These are phyloP conservation scores for Aspergillus calidoustus DNA, from an alignment of 2,329 filamentous ascomycete species.

Conservation along the genomic window DNA sequence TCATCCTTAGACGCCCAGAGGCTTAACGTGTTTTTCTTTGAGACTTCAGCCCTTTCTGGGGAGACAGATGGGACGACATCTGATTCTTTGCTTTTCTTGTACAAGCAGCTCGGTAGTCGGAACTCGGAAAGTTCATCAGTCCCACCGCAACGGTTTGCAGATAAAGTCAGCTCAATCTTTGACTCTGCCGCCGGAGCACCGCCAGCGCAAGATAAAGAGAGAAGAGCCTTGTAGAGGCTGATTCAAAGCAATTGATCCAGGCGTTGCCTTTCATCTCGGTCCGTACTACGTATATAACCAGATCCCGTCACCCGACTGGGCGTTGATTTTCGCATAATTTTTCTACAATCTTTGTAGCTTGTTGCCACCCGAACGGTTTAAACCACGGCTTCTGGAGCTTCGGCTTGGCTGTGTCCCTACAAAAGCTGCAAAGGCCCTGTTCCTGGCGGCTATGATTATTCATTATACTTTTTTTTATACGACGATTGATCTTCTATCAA, in stretches of 20 bases:
- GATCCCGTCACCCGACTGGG: constrained; percentile 1
- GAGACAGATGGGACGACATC: neutral
- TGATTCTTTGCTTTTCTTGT: constrained; percentile 3
- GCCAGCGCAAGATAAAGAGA: neutral
- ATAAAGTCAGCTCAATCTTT: neutral
- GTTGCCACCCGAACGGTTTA: constrained; percentile 3
- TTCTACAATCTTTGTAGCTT: neutral
- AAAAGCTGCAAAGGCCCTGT: constrained; percentile 18
- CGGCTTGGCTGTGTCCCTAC: constrained; percentile 13
- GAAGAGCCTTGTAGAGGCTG: constrained; percentile 8
- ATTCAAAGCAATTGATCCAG: constrained; percentile 7
- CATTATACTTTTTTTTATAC: neutral
- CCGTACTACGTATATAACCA: neutral
- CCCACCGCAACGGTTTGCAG: neutral
- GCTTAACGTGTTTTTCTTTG: constrained; percentile 2
- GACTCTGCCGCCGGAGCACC: neutral
- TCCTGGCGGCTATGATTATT: constrained; percentile 10
- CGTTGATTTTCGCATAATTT: neutral
- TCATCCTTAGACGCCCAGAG: constrained; percentile 4
- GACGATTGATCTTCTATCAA: constrained; percentile 6
- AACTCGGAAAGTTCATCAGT: neutral
- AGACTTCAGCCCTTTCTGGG: constrained; percentile 1
- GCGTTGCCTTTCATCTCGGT: constrained; percentile 4
- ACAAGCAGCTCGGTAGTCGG: constrained; percentile 3
- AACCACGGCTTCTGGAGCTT: neutral